A percentile compares a stretch with the other conserved stretches of the same genome.
Conservation (phyloP, 108 stramenopile genomes). For the Pseudonitzschia pungens region DNA sequence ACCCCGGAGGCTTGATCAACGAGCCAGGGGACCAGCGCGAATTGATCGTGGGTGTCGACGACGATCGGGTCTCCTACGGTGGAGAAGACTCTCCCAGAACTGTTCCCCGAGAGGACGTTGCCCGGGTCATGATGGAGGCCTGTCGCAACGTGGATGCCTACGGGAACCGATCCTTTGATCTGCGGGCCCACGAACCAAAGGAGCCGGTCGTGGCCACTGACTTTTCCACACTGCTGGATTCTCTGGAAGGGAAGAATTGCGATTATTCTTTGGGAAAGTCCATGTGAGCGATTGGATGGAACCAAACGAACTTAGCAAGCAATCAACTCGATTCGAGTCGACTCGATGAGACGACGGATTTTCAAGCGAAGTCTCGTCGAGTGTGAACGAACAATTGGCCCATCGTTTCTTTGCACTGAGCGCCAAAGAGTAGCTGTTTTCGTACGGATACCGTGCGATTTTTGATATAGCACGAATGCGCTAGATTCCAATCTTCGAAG, state of each 20-base stretch:
- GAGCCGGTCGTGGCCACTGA: constrained; percentile 45
- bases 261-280: constrained; percentile 58
- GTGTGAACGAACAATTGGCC: too few relatives aligned
- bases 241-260: constrained; percentile 58
- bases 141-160: constrained; percentile 39
- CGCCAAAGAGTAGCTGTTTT: too few relatives aligned
- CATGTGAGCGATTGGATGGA: constrained; percentile 1
- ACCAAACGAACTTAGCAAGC: too few relatives aligned
- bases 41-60: constrained; percentile 77
- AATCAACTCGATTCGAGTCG: too few relatives aligned
- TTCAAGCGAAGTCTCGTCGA: too few relatives aligned
- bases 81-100: constrained; percentile 57
- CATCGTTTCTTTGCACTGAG: too few relatives aligned
- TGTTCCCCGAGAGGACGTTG: constrained; percentile 84
- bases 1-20: constrained; percentile 84
- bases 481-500: too few relatives aligned
- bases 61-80: constrained; percentile 41
- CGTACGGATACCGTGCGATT: too few relatives aligned
- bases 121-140: constrained; percentile 73
- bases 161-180: constrained; percentile 63
- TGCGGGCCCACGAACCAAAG: constrained; percentile 42
- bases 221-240: constrained; percentile 41
- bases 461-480: too few relatives aligned
- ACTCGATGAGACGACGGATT: too few relatives aligned
- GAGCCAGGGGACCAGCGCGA: constrained; percentile 74